Evolutionary conservation across 108 stramenopile species (phyloP).

Genomic region (Nitzschia inconspicua): DNA sequence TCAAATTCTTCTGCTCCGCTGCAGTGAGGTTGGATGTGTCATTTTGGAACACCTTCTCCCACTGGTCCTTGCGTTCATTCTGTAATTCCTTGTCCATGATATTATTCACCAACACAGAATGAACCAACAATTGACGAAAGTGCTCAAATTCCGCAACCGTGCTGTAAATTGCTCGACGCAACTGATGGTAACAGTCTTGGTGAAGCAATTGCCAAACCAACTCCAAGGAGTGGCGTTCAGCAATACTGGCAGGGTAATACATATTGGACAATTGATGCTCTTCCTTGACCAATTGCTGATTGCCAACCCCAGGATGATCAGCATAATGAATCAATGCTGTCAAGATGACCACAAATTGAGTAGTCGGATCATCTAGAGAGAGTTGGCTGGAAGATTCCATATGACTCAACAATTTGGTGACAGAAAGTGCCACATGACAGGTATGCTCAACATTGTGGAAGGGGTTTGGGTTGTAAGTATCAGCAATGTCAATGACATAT

Average conservation of each 20-base stretch:
- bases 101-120: conserved; percentile 35
- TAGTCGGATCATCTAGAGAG: neutral
- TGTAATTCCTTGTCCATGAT: conserved; percentile 31
- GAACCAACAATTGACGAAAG: conserved; percentile 36
- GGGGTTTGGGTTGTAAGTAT: neutral
- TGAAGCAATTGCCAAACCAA: conserved; percentile 4
- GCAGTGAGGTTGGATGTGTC: conserved; percentile 8
- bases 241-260: conserved; percentile 1
- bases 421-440: neutral
- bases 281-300: neutral
- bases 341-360: conserved; percentile 2
- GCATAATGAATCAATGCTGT: conserved; percentile 11
- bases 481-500: neutral
- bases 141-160: conserved; percentile 13
- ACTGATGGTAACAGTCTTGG: neutral
- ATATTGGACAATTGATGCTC: neutral
- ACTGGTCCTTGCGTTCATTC: conserved; percentile 6
- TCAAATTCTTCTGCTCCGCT: too few relatives aligned
- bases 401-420: neutral
- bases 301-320: conserved; percentile 4
- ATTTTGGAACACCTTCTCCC: conserved; percentile 17
- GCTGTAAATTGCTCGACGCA: conserved; percentile 10
- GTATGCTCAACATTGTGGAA: conserved; percentile 7
- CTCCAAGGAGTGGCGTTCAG: conserved; percentile 14
- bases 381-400: neutral